Evolutionary conservation across 352 stramenopile species (phyloP), one percentile per base, ranked within the genome.

Genomic region (Globisporangium splendens): DNA sequence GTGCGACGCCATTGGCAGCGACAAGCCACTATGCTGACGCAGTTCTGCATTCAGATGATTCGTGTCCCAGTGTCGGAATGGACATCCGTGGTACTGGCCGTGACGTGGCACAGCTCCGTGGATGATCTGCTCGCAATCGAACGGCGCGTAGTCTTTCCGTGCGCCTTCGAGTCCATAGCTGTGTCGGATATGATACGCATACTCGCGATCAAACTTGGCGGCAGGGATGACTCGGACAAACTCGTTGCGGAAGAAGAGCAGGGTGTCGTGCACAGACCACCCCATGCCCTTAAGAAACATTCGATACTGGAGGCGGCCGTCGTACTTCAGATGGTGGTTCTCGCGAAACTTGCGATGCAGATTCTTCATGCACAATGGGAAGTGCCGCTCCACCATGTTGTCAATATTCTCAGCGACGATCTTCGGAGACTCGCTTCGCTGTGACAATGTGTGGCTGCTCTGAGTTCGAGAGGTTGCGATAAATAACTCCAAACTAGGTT

Each of bases 161-260:
- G 75, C 79, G 0, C 86, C 86, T 77, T 92, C 86, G 1, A 93
- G 70, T 0, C 88, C 88, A 54, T 95, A 95, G 65, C 75, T 90
- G 65, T 96, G 86, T 14, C 86, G 86, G 54, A 96, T 94, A 62
- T 91, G 77, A 55, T 96, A 96, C 6, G 83, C 74, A 56, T 95
- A 93, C 59, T 93, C 76, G 31, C 82, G 84, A 39, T 95, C 83
- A 63, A 96, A 96, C 52, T 71, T 83, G n/a, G 62, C 69, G 0
- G 72, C 20, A 0, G 76, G 64, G 10, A 92, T 86, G 41, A 68
- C 69, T 49, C 79, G 76, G 22, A 72, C 66, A 55, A 95, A 96
- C 54, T 90, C 81, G 15, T 63, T 59, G 12, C 85, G 84, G 60
- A 91, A 95, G 61, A 94, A 91, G 18, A 76, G 51, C 28, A 94